These are phyloP conservation scores for Colletotrichum tamarilloi DNA, from an alignment of 2,329 filamentous ascomycete genomes.

Conservation along the genomic window DNA sequence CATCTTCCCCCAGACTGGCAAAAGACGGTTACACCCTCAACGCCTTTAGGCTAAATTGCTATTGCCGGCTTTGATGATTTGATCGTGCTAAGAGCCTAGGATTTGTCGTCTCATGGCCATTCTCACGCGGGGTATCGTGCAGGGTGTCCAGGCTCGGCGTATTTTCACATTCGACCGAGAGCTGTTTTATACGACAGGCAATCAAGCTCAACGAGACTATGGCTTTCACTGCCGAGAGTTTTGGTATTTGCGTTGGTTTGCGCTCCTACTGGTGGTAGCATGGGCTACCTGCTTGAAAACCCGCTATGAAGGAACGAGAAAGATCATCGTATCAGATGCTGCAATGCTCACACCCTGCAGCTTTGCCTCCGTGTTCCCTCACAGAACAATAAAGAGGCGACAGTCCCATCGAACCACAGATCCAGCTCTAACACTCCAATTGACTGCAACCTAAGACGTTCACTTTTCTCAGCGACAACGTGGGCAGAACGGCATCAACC, in stretches of 20 bases:
- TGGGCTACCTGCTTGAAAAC: background rate
- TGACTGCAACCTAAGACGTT: background rate
- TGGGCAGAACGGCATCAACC: background rate
- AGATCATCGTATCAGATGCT: background rate
- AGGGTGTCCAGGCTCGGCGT: background rate
- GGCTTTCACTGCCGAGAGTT: background rate
- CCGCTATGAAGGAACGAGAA: background rate
- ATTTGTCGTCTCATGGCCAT: slow-evolving; percentile 1
- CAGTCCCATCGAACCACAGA: slow-evolving; percentile 6
- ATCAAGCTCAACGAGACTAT: background rate
- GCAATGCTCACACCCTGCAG: background rate
- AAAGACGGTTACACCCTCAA: slow-evolving; percentile 6
- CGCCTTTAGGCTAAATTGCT: slow-evolving; percentile 30
- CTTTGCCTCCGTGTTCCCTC: background rate
- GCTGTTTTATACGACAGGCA: background rate
- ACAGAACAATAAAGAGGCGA: slow-evolving; percentile 3
- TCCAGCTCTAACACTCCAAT: background rate
- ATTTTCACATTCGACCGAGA: background rate
- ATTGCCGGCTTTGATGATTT: slow-evolving; percentile 15
- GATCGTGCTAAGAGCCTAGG: background rate
- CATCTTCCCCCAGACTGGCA: slow-evolving; percentile 2
- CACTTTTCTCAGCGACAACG: too few relatives aligned
- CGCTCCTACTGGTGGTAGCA: background rate
- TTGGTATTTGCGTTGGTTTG: background rate
- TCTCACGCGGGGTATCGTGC: slow-evolving; percentile 20